Conservation (phyloP, 2,329 filamentous ascomycete species). For the Phyllosticta ampelicida region DNA sequence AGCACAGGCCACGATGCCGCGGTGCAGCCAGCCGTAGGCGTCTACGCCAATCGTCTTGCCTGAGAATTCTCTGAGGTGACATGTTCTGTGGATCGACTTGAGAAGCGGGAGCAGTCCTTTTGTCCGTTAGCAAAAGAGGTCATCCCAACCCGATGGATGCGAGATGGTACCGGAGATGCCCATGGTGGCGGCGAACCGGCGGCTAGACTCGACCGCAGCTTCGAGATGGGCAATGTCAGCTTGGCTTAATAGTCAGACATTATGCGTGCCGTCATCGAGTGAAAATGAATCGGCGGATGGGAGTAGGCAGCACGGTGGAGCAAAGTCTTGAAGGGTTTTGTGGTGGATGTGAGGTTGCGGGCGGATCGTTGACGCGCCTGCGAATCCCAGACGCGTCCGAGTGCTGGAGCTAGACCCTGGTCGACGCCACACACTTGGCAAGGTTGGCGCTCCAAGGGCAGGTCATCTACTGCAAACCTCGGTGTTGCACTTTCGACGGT, state of each 20-base stretch:
- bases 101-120: constrained; percentile 81
- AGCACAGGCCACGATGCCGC: constrained; percentile 81
- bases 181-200: constrained; percentile 19
- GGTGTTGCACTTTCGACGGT: background rate
- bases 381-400: constrained; percentile 2
- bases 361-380: constrained; percentile 5
- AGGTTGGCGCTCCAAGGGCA: background rate
- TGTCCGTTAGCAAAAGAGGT: constrained; percentile 14
- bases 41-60: constrained; percentile 91
- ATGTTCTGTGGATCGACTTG: constrained; percentile 90
- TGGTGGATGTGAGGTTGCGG: constrained; percentile 2
- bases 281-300: background rate
- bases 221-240: background rate
- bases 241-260: background rate
- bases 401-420: background rate
- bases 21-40: constrained; percentile 96
- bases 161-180: constrained; percentile 28
- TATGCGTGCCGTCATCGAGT: background rate
- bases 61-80: constrained; percentile 72
- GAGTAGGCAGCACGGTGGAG: background rate
- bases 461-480: background rate
- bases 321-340: background rate
- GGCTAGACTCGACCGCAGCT: background rate
- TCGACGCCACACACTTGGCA: background rate
- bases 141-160: constrained; percentile 11